phyloP scores from a whole-genome alignment of 257 asterid genomes.

The Ocimum tenuiflorum region DNA sequence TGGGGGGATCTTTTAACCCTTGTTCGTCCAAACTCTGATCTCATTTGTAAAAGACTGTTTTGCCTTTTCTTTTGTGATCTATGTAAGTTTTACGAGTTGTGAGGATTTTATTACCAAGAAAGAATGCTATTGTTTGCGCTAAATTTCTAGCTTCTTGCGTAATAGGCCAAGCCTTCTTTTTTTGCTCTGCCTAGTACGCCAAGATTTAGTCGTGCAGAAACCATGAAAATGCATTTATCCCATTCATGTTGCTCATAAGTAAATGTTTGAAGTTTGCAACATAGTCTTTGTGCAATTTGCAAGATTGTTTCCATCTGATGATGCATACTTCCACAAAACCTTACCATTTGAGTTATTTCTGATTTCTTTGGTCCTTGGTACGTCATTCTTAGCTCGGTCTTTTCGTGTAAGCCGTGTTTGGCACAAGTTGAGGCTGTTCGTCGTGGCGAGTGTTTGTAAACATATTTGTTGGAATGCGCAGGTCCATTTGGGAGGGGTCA shows the following conservation, averaged over 20 bases:
- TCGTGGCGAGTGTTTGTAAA: background rate
- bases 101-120: background rate
- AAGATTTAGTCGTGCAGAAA: background rate
- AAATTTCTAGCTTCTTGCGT: background rate
- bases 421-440: background rate
- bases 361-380: background rate
- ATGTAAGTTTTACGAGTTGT: background rate
- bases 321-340: background rate
- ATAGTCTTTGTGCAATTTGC: background rate
- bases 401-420: background rate
- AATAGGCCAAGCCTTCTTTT: no score
- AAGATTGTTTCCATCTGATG: background rate
- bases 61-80: background rate
- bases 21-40: background rate
- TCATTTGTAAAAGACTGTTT: background rate
- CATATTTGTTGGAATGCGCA: conserved; percentile 24
- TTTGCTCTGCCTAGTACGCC: background rate
- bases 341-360: background rate
- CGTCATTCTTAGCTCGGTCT: background rate
- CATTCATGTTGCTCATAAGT: background rate
- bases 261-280: background rate
- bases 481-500: conserved; percentile 75
- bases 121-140: background rate
- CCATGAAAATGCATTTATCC: background rate
- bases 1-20: background rate